phyloP scores from a whole-genome alignment of 257 asterid species.

The Knoxia roxburghii region DNA sequence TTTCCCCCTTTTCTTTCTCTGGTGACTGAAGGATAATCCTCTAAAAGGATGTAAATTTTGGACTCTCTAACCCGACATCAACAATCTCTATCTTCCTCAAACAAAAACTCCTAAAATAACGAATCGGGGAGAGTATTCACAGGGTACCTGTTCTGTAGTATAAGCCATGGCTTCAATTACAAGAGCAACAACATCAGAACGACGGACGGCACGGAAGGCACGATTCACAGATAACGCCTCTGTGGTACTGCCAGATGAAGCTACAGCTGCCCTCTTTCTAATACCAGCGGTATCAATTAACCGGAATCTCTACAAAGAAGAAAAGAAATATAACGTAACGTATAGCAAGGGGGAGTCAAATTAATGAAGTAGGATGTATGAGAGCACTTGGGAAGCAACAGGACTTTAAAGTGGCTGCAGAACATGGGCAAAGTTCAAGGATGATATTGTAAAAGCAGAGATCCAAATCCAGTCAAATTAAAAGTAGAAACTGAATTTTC shows the following conservation, averaged over 20 bases:
- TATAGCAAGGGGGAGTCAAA: background rate
- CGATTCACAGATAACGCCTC: slow-evolving; percentile 92
- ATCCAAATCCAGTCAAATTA: background rate
- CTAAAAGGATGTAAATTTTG: too few species aligned
- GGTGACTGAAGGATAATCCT: too few species aligned
- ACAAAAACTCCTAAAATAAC: background rate
- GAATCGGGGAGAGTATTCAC: slow-evolving; percentile 7
- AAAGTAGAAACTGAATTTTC: background rate
- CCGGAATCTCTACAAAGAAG: slow-evolving; percentile 63
- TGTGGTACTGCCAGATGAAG: slow-evolving; percentile 91
- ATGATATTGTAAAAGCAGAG: background rate
- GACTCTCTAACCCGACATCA: background rate
- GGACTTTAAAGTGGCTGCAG: background rate
- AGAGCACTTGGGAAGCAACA: background rate
- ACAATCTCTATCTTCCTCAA: too few species aligned
- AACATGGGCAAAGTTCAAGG: background rate
- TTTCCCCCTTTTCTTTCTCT: too few species aligned
- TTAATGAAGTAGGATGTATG: background rate
- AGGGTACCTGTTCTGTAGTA: slow-evolving; percentile 88
- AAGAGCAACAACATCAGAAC: slow-evolving; percentile 93
- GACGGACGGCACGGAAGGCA: slow-evolving; percentile 88
- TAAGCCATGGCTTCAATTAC: slow-evolving; percentile 98
- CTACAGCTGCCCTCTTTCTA: slow-evolving; percentile 77
- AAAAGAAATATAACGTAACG: background rate
- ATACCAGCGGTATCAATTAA: slow-evolving; percentile 96